These are phyloP conservation scores for Omphalea diandra DNA, from an alignment of 441 rosid genomes.

Conservation along the genomic window DNA sequence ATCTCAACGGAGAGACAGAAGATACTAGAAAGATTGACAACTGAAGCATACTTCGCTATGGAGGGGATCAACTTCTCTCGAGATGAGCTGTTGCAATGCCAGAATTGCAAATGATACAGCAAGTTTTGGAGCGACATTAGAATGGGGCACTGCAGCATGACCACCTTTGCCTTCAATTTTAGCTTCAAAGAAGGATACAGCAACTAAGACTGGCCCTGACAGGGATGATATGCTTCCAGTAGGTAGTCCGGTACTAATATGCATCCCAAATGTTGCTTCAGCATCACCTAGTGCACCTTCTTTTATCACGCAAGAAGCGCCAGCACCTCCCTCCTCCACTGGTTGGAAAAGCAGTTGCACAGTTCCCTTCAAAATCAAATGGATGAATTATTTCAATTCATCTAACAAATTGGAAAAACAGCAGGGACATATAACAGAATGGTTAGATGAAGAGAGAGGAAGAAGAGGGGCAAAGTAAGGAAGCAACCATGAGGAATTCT, in stretches of 20 bases:
- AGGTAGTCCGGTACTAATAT: slow-evolving; percentile 30
- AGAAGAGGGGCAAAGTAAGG: background rate
- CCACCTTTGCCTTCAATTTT: slow-evolving; percentile 54
- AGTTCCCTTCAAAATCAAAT: slow-evolving; percentile 56
- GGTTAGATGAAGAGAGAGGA: background rate
- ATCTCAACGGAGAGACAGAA: slow-evolving; percentile 6
- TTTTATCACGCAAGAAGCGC: slow-evolving; percentile 71
- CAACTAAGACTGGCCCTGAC: slow-evolving; percentile 62
- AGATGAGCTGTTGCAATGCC: slow-evolving; percentile 72
- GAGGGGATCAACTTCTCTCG: slow-evolving; percentile 81
- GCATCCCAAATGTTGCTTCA: slow-evolving; percentile 84
- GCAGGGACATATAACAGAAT: background rate
- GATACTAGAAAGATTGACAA: slow-evolving; percentile 1
- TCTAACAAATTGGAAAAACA: background rate
- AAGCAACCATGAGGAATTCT: background rate
- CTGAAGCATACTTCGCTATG: slow-evolving; percentile 40
- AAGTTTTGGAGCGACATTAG: slow-evolving; percentile 51
- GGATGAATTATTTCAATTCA: slow-evolving; percentile 9
- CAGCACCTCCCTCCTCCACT: slow-evolving; percentile 93
- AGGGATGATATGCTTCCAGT: slow-evolving; percentile 57
- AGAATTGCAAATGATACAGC: slow-evolving; percentile 67
- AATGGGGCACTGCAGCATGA: slow-evolving; percentile 61
- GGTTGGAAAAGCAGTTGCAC: slow-evolving; percentile 86
- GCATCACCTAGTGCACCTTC: slow-evolving; percentile 85
- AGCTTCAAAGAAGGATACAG: slow-evolving; percentile 50